Conservation (phyloP, 202 grass and related monocot species). For the Dendrocalamus latiflorus region DNA sequence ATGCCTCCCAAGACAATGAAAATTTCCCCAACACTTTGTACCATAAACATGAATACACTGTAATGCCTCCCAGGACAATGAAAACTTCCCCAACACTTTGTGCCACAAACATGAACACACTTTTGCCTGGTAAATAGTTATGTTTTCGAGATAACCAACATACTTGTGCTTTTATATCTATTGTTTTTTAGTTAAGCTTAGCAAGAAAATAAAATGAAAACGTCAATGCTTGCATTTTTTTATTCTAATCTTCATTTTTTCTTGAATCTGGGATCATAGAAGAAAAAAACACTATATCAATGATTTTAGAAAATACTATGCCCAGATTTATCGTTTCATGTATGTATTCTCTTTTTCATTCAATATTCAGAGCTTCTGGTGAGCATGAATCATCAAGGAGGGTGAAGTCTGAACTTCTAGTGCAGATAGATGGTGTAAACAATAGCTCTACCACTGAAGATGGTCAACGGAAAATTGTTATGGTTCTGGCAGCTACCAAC, state of each 20-base stretch:
- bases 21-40: neutral
- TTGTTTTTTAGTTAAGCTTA: neutral
- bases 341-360: neutral
- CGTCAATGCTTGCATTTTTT: neutral
- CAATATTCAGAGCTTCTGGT: conserved; percentile 72
- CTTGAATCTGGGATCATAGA: neutral
- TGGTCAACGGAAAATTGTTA: conserved; percentile 95
- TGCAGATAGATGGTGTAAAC: conserved; percentile 98
- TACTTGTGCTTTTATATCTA: neutral
- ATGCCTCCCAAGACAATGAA: neutral
- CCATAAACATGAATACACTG: conserved; percentile 6
- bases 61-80: neutral
- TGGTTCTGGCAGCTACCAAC: conserved; percentile 98
- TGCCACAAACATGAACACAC: conserved; percentile 3
- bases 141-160: neutral
- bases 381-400: conserved; percentile 99
- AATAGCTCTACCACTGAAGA: conserved; percentile 88
- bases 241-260: neutral
- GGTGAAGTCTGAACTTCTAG: conserved; percentile 97
- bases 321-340: conserved; percentile 7
- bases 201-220: neutral
- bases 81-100: neutral
- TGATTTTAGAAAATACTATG: neutral
- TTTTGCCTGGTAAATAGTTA: conserved; percentile 4
- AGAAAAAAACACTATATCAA: neutral